These are phyloP conservation scores for Aspergillus leporis DNA, from an alignment of 495 filamentous ascomycete genomes.

Conservation along the genomic window DNA sequence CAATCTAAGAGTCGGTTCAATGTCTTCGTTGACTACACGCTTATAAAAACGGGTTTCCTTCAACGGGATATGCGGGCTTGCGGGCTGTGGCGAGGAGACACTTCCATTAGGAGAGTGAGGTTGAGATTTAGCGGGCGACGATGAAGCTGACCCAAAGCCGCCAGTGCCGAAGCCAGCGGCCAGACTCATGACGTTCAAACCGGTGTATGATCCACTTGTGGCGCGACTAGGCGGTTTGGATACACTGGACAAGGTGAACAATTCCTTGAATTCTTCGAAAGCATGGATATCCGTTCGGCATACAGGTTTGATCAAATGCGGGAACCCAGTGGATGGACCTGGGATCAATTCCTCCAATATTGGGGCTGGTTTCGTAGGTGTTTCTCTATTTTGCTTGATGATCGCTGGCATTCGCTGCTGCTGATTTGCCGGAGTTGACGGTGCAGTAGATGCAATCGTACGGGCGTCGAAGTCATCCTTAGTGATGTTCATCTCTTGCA, in stretches of 20 bases:
- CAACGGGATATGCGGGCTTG: slow-evolving; percentile 52
- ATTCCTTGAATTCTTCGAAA: slow-evolving; percentile 81
- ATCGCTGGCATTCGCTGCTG: slow-evolving; percentile 20
- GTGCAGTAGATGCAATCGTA: slow-evolving; percentile 60
- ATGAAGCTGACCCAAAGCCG: slow-evolving; percentile 46
- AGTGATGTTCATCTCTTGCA: slow-evolving; percentile 81
- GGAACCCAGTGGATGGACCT: slow-evolving; percentile 81
- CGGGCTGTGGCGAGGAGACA: slow-evolving; percentile 35
- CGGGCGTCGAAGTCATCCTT: slow-evolving; percentile 65
- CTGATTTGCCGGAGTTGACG: slow-evolving; percentile 60
- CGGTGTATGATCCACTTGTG: slow-evolving; percentile 68
- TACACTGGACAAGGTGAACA: slow-evolving; percentile 67
- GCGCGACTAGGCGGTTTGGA: slow-evolving; percentile 60
- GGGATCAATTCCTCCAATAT: slow-evolving; percentile 62
- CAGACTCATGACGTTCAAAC: slow-evolving; percentile 61
- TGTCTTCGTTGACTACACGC: slow-evolving; percentile 79
- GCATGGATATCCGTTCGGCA: slow-evolving; percentile 77
- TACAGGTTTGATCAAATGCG: slow-evolving; percentile 77
- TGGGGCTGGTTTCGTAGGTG: slow-evolving; percentile 14
- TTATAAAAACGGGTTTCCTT: slow-evolving; percentile 96
- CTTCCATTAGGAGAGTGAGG: slow-evolving; percentile 42
- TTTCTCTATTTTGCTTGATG: slow-evolving; percentile 25
- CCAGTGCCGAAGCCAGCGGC: slow-evolving; percentile 46
- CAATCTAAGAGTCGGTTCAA: slow-evolving; percentile 88
- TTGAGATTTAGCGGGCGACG: slow-evolving; percentile 43